Conservation (phyloP, 768 basidiomycete genomes). For the Russula brevipes region DNA sequence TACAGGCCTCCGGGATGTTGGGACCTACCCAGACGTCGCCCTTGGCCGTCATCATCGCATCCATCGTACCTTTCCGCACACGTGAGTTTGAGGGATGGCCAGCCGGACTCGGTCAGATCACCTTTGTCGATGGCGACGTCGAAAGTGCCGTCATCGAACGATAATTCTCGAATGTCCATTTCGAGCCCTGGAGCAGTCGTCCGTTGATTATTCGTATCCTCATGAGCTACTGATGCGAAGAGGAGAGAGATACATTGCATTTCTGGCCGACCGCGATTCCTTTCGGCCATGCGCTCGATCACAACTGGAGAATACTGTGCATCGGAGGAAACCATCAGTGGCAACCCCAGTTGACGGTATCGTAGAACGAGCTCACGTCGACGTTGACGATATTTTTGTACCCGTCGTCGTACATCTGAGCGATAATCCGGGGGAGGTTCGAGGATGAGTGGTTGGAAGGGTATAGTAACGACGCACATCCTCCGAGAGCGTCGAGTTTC, state of each 20-base stretch:
- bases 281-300: conserved; percentile 65
- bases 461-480: conserved; percentile 41
- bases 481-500: conserved; percentile 76
- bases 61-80: conserved; percentile 60
- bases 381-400: conserved; percentile 75
- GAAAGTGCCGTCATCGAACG: conserved; percentile 56
- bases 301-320: conserved; percentile 67
- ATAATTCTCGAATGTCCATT: conserved; percentile 73
- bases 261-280: conserved; percentile 50
- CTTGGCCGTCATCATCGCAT: conserved; percentile 82
- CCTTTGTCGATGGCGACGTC: conserved; percentile 87
- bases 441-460: no score
- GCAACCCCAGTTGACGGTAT: neutral
- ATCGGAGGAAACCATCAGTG: neutral
- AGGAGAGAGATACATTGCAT: conserved; percentile 59
- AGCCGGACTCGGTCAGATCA: conserved; percentile 16
- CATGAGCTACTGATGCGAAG: neutral
- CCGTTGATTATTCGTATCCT: neutral
- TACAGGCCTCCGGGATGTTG: neutral
- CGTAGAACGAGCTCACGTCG: conserved; percentile 47
- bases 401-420: conserved; percentile 82
- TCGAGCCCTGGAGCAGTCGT: conserved; percentile 54
- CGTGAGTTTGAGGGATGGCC: neutral
- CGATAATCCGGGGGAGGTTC: neutral
- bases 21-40: conserved; percentile 69